Conservation (phyloP, 306 rosid species). For the Vigna unguiculata region DNA sequence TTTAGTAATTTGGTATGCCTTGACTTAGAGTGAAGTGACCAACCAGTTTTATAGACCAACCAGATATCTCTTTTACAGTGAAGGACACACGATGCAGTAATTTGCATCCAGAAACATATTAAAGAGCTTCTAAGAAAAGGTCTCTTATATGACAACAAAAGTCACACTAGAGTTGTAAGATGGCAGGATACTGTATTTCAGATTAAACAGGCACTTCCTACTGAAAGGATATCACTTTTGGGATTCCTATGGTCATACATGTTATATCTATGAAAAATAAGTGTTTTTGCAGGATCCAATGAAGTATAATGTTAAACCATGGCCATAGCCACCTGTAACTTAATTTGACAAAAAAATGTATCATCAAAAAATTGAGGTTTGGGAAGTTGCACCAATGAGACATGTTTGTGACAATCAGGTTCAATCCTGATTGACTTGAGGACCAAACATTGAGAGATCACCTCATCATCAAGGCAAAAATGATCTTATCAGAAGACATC, state of each 20-base stretch:
- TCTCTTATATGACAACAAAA: neutral
- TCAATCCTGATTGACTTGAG: too few species aligned
- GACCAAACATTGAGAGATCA: neutral
- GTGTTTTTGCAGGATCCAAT: neutral
- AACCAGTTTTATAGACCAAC: neutral
- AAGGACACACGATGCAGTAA: neutral
- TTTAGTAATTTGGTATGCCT: neutral
- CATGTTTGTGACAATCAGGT: too few species aligned
- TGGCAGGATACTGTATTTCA: neutral
- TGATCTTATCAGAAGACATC: neutral
- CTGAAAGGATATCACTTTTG: neutral
- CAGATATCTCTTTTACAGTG: conserved; percentile 6
- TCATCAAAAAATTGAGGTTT: neutral
- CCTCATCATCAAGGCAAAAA: neutral
- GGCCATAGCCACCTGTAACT: neutral
- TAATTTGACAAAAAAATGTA: neutral
- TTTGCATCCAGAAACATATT: neutral
- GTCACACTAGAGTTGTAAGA: neutral
- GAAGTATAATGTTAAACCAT: neutral
- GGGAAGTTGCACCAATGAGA: neutral
- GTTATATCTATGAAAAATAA: neutral
- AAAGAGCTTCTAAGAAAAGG: neutral
- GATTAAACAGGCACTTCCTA: neutral
- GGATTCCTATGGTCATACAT: neutral
- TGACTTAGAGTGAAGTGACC: neutral